Evolutionary conservation across 2,329 filamentous ascomycete genomes (phyloP).

Genomic region (Fusarium denticulatum): DNA sequence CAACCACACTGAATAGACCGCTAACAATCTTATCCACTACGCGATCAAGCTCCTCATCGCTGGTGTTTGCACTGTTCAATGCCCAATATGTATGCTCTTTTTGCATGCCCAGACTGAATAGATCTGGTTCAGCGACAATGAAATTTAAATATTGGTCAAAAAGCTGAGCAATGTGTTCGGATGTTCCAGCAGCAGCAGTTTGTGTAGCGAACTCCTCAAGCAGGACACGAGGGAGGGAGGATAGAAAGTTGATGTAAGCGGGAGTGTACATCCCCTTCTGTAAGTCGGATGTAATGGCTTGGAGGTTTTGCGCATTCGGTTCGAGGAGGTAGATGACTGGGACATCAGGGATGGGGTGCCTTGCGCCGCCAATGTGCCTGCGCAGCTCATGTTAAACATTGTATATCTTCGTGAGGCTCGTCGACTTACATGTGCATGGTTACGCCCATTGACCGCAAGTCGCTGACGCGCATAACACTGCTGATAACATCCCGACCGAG

Average conservation of each 20-base stretch:
- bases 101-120: slow-evolving; percentile 93
- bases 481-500: slow-evolving; percentile 93
- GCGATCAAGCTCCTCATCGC: slow-evolving; percentile 87
- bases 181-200: slow-evolving; percentile 83
- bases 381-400: slow-evolving; percentile 39
- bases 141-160: slow-evolving; percentile 99
- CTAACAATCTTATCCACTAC: slow-evolving; percentile 93
- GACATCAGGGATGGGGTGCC: slow-evolving; percentile 94
- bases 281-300: slow-evolving; percentile 85
- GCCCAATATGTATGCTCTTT: slow-evolving; percentile 93
- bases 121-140: slow-evolving; percentile 91
- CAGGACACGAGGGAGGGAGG: slow-evolving; percentile 87
- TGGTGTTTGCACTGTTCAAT: slow-evolving; percentile 92
- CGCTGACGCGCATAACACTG: slow-evolving; percentile 92
- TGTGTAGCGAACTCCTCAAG: slow-evolving; percentile 95
- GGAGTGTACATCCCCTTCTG: slow-evolving; percentile 89
- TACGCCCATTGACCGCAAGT: slow-evolving; percentile 91
- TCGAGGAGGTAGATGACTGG: slow-evolving; percentile 97
- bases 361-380: slow-evolving; percentile 81
- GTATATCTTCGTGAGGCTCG: not conserved
- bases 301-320: slow-evolving; percentile 81
- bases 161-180: slow-evolving; percentile 90
- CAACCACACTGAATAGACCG: slow-evolving; percentile 95
- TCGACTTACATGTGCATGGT: slow-evolving; percentile 86
- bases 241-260: slow-evolving; percentile 96